Percentiles rank a stretch among this genome's conserved stretches.
Evolutionary conservation across 768 basidiomycete species (phyloP).

Genomic region (Tricholoma sp.): DNA sequence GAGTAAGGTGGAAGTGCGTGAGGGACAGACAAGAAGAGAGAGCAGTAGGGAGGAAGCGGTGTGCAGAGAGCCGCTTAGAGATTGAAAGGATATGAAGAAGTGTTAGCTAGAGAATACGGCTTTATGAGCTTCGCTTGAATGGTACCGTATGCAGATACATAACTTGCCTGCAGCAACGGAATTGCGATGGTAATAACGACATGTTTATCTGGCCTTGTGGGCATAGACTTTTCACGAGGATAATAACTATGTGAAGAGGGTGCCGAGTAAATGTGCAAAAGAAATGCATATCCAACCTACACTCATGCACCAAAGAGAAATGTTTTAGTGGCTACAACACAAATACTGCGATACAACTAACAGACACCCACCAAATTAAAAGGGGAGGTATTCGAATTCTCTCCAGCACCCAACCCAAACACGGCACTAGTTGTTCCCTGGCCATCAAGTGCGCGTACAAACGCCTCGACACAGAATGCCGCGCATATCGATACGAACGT

Average conservation of each 20-base stretch:
- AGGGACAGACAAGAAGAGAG: conserved; percentile 56
- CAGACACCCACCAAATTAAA: conserved; percentile 61
- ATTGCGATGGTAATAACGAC: conserved; percentile 68
- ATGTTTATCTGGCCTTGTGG: conserved; percentile 68
- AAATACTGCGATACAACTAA: not conserved
- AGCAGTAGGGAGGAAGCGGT: conserved; percentile 68
- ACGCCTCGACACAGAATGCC: conserved; percentile 59
- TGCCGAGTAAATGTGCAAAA: conserved; percentile 69
- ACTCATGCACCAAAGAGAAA: not conserved
- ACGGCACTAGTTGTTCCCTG: conserved; percentile 27
- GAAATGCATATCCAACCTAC: conserved; percentile 74
- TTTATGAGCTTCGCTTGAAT: not conserved
- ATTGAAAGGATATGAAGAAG: conserved; percentile 65
- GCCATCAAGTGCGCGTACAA: conserved; percentile 68
- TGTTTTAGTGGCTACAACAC: not conserved
- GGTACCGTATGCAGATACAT: not conserved
- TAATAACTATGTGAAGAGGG: conserved; percentile 52
- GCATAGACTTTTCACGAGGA: conserved; percentile 28
- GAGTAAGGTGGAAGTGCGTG: conserved; percentile 61
- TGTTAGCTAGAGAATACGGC: conserved; percentile 37
- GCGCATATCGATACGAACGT: conserved; percentile 67
- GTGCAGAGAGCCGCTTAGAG: conserved; percentile 55
- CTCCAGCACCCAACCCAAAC: conserved; percentile 27
- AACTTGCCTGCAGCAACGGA: conserved; percentile 64
- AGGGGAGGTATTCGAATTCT: conserved; percentile 48